A percentile compares a stretch with the other conserved stretches of the same genome.
These are phyloP conservation scores for Thielaviopsis euricoi DNA, from an alignment of 2,329 filamentous ascomycete species.

Conservation along the genomic window DNA sequence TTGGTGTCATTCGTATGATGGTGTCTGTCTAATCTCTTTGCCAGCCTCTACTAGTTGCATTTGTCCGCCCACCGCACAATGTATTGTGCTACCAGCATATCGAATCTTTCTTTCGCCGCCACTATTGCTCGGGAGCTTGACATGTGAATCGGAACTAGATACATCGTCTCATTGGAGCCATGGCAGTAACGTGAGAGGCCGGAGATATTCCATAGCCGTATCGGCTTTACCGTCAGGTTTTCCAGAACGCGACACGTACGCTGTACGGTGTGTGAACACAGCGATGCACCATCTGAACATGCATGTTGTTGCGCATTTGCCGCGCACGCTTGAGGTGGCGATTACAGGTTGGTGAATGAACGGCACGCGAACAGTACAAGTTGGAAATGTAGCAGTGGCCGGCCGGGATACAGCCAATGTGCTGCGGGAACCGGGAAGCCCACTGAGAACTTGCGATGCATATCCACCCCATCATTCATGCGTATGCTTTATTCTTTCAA, in stretches of 20 bases:
- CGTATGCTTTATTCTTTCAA: too few relatives aligned
- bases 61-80: conserved; percentile 18
- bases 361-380: neutral
- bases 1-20: too few relatives aligned
- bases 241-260: neutral
- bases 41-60: conserved; percentile 16
- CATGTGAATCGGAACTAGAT: conserved; percentile 10
- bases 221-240: conserved; percentile 11
- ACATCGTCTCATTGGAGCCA: conserved; percentile 18
- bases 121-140: conserved; percentile 18
- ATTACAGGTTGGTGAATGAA: neutral
- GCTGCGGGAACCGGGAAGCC: neutral
- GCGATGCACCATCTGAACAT: neutral
- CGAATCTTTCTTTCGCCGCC: conserved; percentile 17
- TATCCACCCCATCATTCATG: too few relatives aligned
- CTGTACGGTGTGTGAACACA: neutral
- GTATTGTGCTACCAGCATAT: conserved; percentile 20
- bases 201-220: conserved; percentile 14
- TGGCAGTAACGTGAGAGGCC: conserved; percentile 17
- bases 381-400: neutral
- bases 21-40: conserved; percentile 15
- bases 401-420: neutral
- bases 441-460: too few relatives aligned
- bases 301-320: neutral
- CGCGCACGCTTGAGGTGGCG: neutral